Base-by-base conservation (phyloP, 2,329 filamentous ascomycete species). In the Claviceps pusilla region DNA sequence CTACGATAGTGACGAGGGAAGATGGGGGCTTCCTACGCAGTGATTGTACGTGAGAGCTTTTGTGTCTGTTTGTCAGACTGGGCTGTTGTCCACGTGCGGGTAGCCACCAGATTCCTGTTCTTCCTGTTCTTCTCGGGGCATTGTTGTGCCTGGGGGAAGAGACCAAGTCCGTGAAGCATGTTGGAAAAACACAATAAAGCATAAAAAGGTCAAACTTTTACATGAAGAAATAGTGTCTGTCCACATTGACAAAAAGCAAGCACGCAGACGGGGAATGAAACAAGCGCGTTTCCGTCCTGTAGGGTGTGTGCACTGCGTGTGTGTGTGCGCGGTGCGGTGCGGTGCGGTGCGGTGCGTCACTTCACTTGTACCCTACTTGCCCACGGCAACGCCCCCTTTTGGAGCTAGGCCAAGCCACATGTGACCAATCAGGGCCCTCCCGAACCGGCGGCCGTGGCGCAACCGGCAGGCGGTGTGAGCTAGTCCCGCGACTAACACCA, bases 391-490 rank as follows among this genome's bases (percentile, higher is more conserved):
- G 31, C 24, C 48, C 55, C 48, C 43, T 51, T 43, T 52, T 45
- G 49, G 19, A 55, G 37, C 29, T 31, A 47, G 29, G 42, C 49
- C 43, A 28, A 16, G 35, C 46, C 37, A 31, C 7, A 4, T 24
- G 19, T 31, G 45, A 45, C 58, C 58, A 59, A 59, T 55, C 52
- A 56, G 16, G 48, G 46, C 7, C 29, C 41, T 35, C 52, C 29
- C 39, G 48, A 7, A n/a, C 43, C 46, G 57, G 49, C 47, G 47
- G 35, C 41, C 48, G 48, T 47, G 24, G n/a, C 55, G 49, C 46
- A 58, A 53, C 16, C 39, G 57, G 57, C 52, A 60, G 57, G 59
- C 58, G 58, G 24, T 24, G 59, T 59, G 58, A 57, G 54, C 50
- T 46, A 53, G 43, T 28, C 24, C 24, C 24, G 56, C 56, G 57